Base-by-base conservation (phyloP, 768 basidiomycete species). In the Mycena haematopus region DNA sequence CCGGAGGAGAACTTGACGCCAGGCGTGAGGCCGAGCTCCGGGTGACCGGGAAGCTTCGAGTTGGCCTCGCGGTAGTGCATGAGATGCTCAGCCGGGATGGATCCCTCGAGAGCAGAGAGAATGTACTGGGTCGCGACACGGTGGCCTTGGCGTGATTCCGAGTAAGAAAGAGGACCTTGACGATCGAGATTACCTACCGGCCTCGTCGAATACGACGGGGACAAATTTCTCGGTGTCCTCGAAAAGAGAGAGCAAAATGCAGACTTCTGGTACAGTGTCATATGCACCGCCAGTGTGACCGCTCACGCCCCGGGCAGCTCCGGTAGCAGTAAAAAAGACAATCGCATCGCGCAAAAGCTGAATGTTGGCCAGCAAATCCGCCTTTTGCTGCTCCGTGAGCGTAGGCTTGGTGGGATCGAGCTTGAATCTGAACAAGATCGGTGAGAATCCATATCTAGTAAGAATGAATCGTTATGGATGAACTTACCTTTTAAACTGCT, bases 1-100 rank as follows among this genome's bases (percentile, higher is more conserved):
- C 93, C 93, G 1, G 93, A 95, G 3, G 93, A 94, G 78, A 95
- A 95, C 76, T 93, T 93, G 76, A 95, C 86, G 29, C 93, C 93
- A n/a, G 93, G 93, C 0, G 93, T 95, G 62, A 95, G 80, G 24
- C 93, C 93, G 8, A 95, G 81, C 76, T 95, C 93, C 15, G 93
- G 93, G 70, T 95, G 93, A 15, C 93, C 93, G 2, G 93, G 93
- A 35, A 95, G 88, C 70, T 90, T 89, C 35, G 92, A 90, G 75
- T 93, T 84, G 60, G 93, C 93, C 70, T 87, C 90, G 53, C 93
- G 90, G 75, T 95, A 95, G 72, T 90, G 89, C 4, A 95, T 76
- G 50, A 95, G 85, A 38, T 94, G 91, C 69, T 91, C 90, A 2
- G 83, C 77, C 13, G 91, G 86, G 35, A 95, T 59, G 25, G 84